Conservation (phyloP, 176 grass and related monocot species). For the Elaeis guineensis region DNA sequence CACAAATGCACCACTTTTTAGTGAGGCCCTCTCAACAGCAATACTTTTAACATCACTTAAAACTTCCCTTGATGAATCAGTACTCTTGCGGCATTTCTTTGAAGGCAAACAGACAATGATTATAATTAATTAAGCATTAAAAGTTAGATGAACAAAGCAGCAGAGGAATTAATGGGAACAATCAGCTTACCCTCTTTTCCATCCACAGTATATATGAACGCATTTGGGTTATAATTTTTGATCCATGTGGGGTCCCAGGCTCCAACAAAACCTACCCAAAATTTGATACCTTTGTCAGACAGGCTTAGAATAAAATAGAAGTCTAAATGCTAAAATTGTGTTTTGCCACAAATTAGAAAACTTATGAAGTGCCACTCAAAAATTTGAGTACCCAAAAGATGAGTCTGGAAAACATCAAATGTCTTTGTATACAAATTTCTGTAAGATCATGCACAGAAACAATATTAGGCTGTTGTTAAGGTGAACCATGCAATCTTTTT, state of each 20-base stretch:
- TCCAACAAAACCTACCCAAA: constrained; percentile 77
- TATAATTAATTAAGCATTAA: constrained; percentile 14
- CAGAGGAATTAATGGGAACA: neutral
- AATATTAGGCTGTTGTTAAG: too few species aligned
- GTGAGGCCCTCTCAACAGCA: constrained; percentile 20
- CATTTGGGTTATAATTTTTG: constrained; percentile 94
- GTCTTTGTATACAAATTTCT: too few species aligned
- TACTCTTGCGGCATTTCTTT: constrained; percentile 49
- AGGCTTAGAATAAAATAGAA: neutral
- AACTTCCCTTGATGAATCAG: constrained; percentile 25
- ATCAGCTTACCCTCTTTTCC: constrained; percentile 80
- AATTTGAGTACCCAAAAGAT: too few species aligned
- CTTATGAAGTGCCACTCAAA: too few species aligned
- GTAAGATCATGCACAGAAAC: too few species aligned
- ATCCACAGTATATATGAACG: constrained; percentile 97
- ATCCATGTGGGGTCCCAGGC: constrained; percentile 96
- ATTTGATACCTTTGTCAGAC: constrained; percentile 20
- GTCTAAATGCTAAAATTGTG: too few species aligned
- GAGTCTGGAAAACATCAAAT: too few species aligned
- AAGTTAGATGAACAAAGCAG: neutral
- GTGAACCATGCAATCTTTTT: too few species aligned
- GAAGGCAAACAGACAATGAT: constrained; percentile 6
- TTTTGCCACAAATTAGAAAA: too few species aligned
- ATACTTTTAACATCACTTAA: constrained; percentile 46
- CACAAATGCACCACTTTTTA: constrained; percentile 79